Evolutionary conservation across 2,329 filamentous ascomycete species (phyloP).

Genomic region (Teratosphaeria epicoccoides): DNA sequence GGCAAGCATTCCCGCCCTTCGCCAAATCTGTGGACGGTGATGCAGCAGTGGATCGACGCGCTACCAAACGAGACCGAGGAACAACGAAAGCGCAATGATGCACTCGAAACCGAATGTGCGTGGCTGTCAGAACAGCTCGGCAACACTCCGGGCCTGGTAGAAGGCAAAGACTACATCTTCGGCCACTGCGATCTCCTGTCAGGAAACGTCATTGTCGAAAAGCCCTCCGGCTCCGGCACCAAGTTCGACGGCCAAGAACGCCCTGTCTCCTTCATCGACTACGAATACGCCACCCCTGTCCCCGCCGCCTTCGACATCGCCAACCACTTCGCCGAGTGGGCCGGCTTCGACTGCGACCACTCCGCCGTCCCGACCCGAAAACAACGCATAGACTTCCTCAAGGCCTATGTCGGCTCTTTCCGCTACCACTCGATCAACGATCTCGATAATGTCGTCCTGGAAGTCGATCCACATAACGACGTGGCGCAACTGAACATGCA

Average conservation of each 20-base stretch:
- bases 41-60: constrained; percentile 90
- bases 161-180: constrained; percentile 72
- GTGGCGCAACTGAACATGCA: constrained; percentile 61
- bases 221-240: constrained; percentile 30
- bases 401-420: constrained; percentile 72
- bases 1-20: constrained; percentile 50
- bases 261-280: constrained; percentile 80
- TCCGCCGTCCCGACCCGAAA: constrained; percentile 65
- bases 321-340: constrained; percentile 98
- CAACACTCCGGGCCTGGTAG: constrained; percentile 59
- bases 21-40: constrained; percentile 89
- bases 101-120: constrained; percentile 64
- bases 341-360: constrained; percentile 91
- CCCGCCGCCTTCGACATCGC: constrained; percentile 93
- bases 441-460: constrained; percentile 38
- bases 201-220: constrained; percentile 77
- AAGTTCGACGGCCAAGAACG: constrained; percentile 18
- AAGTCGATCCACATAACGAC: constrained; percentile 47
- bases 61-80: constrained; percentile 63
- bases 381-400: constrained; percentile 69
- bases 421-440: constrained; percentile 27
- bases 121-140: constrained; percentile 61
- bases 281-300: constrained; percentile 92
- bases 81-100: constrained; percentile 55
- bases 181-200: constrained; percentile 92